Evolutionary conservation across 495 filamentous ascomycete genomes (phyloP), one percentile per base, ranked within the genome.

Genomic region (Halenospora varia): DNA sequence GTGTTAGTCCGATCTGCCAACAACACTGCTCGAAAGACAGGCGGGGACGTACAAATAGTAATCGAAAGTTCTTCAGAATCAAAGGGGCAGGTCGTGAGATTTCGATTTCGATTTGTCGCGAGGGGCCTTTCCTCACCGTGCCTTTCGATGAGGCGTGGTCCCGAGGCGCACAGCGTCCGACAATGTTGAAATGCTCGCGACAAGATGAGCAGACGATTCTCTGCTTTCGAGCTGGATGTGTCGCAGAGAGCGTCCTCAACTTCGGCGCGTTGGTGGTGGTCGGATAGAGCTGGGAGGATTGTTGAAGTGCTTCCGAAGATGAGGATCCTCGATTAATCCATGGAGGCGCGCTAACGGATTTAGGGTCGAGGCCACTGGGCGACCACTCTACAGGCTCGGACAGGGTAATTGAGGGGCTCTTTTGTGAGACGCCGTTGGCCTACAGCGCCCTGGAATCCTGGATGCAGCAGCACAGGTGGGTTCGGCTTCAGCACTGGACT

Each of bases 141-240:
- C 18, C 59, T 57, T 42, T 25, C 52, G 22, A 4, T n/a, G n/a
- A 47, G 20, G 18, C 41, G 10, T 17, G 51, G 53, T 19, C n/a
- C 2, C 2, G 48, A 53, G 49, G 42, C 49, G 59, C 49, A 54
- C 54, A 54, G 29, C 55, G 56, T 59, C 56, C 29, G 53, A 48
- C 48, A 25, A 49, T n/a, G 22, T 40, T 13, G 47, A 51, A 10
- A 50, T 2, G 18, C n/a, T 47, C 29, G 25, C 25, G 35, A 51
- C 46, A 51, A n/a, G 35, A 15, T 29, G 22, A 57, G 46, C 35
- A 51, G 46, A 45, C 20, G 17, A 17, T 51, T 17, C 10, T 13
- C 2, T 17, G n/a, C 23, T 10, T 26, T 20, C n/a, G 53, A 20
- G 17, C 19, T 3, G 2, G 2, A 11, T n/a, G 42, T 10, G 2